Conservation (phyloP, 139 green algal species). For the Chlamydomonas asymmetrica region DNA sequence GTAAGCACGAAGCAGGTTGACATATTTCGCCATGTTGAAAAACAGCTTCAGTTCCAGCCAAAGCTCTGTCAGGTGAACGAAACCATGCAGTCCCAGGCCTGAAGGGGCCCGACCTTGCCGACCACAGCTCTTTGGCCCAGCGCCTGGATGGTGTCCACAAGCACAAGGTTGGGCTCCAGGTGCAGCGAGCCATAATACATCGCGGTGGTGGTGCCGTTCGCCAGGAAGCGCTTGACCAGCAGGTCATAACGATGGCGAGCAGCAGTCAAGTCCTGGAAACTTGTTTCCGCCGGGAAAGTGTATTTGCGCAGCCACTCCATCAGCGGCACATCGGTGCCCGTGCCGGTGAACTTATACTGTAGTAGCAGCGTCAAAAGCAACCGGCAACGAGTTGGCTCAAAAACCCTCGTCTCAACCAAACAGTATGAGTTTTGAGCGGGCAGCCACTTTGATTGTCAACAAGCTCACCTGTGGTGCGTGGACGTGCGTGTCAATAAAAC, state of each 20-base stretch:
- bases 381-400: neutral
- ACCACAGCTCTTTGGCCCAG: conserved; percentile 62
- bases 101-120: conserved; percentile 57
- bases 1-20: neutral
- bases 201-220: conserved; percentile 32
- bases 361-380: neutral
- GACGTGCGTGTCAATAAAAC: conserved; percentile 54
- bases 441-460: neutral
- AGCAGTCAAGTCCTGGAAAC: conserved; percentile 35
- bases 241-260: conserved; percentile 26
- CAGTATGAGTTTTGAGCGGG: neutral
- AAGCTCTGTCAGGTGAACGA: too few relatives aligned
- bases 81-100: too few relatives aligned
- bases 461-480: conserved; percentile 42
- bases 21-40: neutral
- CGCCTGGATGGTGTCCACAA: conserved; percentile 48
- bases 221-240: conserved; percentile 42
- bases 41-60: too few relatives aligned
- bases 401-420: conserved; percentile 5
- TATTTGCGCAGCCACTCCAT: conserved; percentile 57
- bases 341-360: conserved; percentile 44
- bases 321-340: conserved; percentile 43
- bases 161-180: conserved; percentile 42
- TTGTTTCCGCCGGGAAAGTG: conserved; percentile 47
- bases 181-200: conserved; percentile 62